These are phyloP conservation scores for Debaryomycetaceae sp. DNA, from an alignment of 1,139 yeast species.

Conservation along the genomic window DNA sequence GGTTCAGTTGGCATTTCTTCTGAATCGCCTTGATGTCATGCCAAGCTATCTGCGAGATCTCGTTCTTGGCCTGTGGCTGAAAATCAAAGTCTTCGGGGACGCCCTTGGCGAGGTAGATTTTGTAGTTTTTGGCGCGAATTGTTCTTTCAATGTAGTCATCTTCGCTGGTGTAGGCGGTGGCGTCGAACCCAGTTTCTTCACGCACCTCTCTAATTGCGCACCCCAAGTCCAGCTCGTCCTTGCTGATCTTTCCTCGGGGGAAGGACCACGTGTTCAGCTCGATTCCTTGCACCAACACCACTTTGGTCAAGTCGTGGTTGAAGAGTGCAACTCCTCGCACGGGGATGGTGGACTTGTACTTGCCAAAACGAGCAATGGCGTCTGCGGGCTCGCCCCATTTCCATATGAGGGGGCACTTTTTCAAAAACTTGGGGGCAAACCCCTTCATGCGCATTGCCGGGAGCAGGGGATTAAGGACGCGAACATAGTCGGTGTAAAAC, in stretches of 20 bases:
- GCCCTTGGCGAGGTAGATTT: conserved; percentile 72
- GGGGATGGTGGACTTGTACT: conserved; percentile 86
- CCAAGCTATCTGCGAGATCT: conserved; percentile 60
- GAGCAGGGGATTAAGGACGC: conserved; percentile 67
- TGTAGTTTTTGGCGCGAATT: conserved; percentile 77
- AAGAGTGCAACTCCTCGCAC: conserved; percentile 94
- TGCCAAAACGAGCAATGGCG: conserved; percentile 71
- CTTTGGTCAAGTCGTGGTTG: conserved; percentile 64
- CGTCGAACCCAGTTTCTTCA: conserved; percentile 95
- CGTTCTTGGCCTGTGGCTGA: conserved; percentile 80
- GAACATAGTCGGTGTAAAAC: conserved; percentile 87
- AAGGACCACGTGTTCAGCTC: conserved; percentile 90
- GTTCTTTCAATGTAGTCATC: conserved; percentile 79
- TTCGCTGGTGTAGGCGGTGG: conserved; percentile 59
- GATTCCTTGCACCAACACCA: conserved; percentile 79
- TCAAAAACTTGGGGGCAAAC: conserved; percentile 71
- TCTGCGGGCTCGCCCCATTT: conserved; percentile 78
- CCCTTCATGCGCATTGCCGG: conserved; percentile 77
- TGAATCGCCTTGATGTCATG: conserved; percentile 34
- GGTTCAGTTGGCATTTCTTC: conserved; percentile 35
- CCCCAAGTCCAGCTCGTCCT: conserved; percentile 82
- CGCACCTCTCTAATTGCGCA: conserved; percentile 93
- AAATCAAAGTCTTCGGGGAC: conserved; percentile 76
- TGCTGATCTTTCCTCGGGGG: conserved; percentile 95
- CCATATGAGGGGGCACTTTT: conserved; percentile 82